Conservation (phyloP, 495 filamentous ascomycete genomes). For the Daldinia caldariorum region DNA sequence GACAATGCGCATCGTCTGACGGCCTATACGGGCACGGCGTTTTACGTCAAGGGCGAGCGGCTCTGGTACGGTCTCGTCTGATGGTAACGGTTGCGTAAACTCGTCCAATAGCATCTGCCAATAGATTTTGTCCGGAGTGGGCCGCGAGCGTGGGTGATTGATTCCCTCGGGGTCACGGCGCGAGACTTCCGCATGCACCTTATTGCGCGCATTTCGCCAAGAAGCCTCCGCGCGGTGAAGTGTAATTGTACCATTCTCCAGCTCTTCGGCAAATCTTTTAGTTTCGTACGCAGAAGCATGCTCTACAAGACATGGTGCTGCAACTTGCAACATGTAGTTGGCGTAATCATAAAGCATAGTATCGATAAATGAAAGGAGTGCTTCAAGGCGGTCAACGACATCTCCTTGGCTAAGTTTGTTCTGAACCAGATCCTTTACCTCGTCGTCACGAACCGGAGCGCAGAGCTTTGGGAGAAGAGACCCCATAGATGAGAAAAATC, state of each 20-base stretch:
- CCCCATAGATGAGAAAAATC: constrained; percentile 91
- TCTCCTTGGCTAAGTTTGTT: constrained; percentile 74
- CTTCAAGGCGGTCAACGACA: constrained; percentile 84
- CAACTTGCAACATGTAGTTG: constrained; percentile 87
- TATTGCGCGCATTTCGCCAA: constrained; percentile 74
- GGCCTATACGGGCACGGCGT: constrained; percentile 73
- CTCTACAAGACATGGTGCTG: constrained; percentile 82
- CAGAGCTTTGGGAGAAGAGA: constrained; percentile 91
- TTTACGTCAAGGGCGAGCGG: constrained; percentile 83
- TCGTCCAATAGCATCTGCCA: constrained; percentile 74
- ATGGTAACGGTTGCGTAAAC: constrained; percentile 60
- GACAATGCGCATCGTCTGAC: constrained; percentile 75
- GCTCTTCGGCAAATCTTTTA: constrained; percentile 73
- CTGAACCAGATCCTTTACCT: constrained; percentile 80
- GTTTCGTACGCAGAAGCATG: constrained; percentile 85
- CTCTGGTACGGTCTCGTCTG: constrained; percentile 75
- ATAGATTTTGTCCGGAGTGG: constrained; percentile 78
- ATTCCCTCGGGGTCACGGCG: constrained; percentile 77
- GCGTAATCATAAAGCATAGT: constrained; percentile 93
- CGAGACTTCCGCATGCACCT: constrained; percentile 74
- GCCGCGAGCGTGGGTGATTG: constrained; percentile 62
- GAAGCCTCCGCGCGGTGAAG: constrained; percentile 74
- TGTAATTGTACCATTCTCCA: constrained; percentile 66
- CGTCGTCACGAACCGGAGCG: constrained; percentile 86
- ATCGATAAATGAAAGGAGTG: constrained; percentile 86